A percentile compares a stretch with the other conserved stretches of the same genome.
phyloP scores from a whole-genome alignment of 805 yeast genomes.

The Myxozyma mucilagina region DNA sequence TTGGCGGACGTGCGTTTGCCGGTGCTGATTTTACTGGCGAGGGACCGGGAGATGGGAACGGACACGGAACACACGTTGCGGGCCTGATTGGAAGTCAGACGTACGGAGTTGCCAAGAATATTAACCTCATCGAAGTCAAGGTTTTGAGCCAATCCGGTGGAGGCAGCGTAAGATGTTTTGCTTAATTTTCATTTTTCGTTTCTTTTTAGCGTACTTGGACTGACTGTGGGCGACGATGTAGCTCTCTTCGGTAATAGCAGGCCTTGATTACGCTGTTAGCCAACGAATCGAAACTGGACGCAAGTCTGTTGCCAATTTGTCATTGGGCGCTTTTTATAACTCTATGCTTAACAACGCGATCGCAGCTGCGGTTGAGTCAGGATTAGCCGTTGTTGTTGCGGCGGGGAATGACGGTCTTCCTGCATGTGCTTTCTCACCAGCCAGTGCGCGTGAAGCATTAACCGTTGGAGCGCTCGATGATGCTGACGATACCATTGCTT shows the following conservation, averaged over 20 bases:
- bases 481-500: slow-evolving; percentile 63
- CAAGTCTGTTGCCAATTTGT: slow-evolving; percentile 71
- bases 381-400: slow-evolving; percentile 57
- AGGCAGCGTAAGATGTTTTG: slow-evolving; percentile 46
- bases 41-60: slow-evolving; percentile 66
- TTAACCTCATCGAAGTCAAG: slow-evolving; percentile 67
- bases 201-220: background rate
- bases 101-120: slow-evolving; percentile 80
- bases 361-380: slow-evolving; percentile 69
- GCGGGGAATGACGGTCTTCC: slow-evolving; percentile 82
- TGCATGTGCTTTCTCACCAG: slow-evolving; percentile 86
- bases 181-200: background rate
- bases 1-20: slow-evolving; percentile 46
- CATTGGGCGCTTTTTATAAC: slow-evolving; percentile 74
- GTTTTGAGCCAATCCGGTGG: slow-evolving; percentile 68
- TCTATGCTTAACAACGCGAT: slow-evolving; percentile 71
- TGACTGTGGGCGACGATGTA: background rate
- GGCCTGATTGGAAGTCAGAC: slow-evolving; percentile 78
- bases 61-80: slow-evolving; percentile 96
- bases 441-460: slow-evolving; percentile 67
- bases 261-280: slow-evolving; percentile 42
- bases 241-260: slow-evolving; percentile 42
- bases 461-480: slow-evolving; percentile 92
- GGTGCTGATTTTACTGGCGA: slow-evolving; percentile 51
- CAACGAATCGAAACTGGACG: slow-evolving; percentile 34